A percentile compares a stretch with the other conserved stretches of the same genome.
Evolutionary conservation across 108 stramenopile genomes (phyloP).

Genomic region (Cyclotella kingstonii): DNA sequence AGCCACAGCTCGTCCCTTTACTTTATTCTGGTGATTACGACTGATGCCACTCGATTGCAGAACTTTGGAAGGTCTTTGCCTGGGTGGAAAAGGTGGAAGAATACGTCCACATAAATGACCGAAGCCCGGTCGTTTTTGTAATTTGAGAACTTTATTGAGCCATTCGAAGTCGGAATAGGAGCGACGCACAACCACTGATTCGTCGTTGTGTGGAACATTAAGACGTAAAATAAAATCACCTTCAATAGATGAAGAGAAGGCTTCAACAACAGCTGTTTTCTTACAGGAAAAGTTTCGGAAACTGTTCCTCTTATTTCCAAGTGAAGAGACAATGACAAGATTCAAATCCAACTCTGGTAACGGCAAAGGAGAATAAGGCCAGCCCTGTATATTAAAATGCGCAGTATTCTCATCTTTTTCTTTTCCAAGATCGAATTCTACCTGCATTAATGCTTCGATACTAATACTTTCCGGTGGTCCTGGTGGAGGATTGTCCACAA

Average conservation of each 20-base stretch:
- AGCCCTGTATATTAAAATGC: too few species aligned
- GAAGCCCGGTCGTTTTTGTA: constrained; percentile 67
- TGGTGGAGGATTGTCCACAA: constrained; percentile 78
- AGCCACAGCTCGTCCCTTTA: constrained; percentile 57
- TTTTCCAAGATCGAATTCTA: constrained; percentile 22
- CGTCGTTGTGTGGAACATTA: not conserved
- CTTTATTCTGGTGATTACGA: constrained; percentile 30
- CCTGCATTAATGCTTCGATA: constrained; percentile 26
- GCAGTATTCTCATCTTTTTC: too few species aligned
- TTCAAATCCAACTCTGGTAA: constrained; percentile 82
- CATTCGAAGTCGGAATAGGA: constrained; percentile 78
- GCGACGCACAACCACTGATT: constrained; percentile 59
- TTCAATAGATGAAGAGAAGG: constrained; percentile 29
- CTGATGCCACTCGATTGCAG: too few species aligned
- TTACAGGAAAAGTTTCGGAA: not conserved
- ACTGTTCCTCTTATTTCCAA: not conserved
- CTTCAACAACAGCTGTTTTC: constrained; percentile 21
- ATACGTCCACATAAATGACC: constrained; percentile 85
- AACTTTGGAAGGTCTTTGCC: constrained; percentile 7
- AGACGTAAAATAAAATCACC: constrained; percentile 38
- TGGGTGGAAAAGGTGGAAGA: constrained; percentile 74
- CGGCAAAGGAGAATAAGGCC: constrained; percentile 54
- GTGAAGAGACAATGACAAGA: constrained; percentile 58
- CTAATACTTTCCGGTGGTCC: constrained; percentile 58
- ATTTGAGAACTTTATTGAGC: constrained; percentile 74